phyloP scores from a whole-genome alignment of 2,329 filamentous ascomycete species.

The Colletotrichum graminicola region DNA sequence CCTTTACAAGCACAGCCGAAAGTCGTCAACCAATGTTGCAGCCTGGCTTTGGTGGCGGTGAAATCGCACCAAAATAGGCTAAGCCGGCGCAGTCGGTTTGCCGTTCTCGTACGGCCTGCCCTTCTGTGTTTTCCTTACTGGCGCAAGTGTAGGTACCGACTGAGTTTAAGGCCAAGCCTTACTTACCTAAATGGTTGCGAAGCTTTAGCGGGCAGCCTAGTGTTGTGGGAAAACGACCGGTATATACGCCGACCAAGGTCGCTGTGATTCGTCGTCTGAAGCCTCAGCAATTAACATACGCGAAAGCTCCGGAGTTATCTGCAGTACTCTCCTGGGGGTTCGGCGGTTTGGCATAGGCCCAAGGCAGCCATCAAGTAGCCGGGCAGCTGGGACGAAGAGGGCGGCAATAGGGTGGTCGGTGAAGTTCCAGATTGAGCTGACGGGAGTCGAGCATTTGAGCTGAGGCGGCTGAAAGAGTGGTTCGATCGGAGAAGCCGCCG shows the following conservation, averaged over 20 bases:
- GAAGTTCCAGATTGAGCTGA: constrained; percentile 32
- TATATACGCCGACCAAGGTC: background rate
- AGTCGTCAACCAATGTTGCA: background rate
- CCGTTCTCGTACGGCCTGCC: background rate
- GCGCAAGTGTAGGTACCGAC: background rate
- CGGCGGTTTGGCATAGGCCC: constrained; percentile 8
- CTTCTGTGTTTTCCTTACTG: background rate
- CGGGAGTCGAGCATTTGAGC: background rate
- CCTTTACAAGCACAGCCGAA: constrained; percentile 22
- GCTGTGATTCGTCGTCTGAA: background rate
- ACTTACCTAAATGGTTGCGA: background rate
- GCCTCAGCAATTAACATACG: background rate
- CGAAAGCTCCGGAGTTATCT: background rate
- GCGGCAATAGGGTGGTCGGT: constrained; percentile 18
- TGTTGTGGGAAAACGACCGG: background rate
- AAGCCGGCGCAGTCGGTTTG: background rate
- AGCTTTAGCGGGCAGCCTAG: background rate
- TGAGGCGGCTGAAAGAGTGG: background rate
- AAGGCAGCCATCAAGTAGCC: background rate
- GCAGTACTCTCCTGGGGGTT: constrained; percentile 4
- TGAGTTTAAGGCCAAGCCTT: background rate
- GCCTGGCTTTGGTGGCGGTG: constrained; percentile 3
- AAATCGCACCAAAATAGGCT: background rate
- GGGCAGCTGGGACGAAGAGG: background rate
- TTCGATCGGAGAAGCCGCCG: background rate